Evolutionary conservation across 2,329 filamentous ascomycete species (phyloP), one percentile per base, ranked within the genome.

Genomic region (Cordyceps tenuipes): DNA sequence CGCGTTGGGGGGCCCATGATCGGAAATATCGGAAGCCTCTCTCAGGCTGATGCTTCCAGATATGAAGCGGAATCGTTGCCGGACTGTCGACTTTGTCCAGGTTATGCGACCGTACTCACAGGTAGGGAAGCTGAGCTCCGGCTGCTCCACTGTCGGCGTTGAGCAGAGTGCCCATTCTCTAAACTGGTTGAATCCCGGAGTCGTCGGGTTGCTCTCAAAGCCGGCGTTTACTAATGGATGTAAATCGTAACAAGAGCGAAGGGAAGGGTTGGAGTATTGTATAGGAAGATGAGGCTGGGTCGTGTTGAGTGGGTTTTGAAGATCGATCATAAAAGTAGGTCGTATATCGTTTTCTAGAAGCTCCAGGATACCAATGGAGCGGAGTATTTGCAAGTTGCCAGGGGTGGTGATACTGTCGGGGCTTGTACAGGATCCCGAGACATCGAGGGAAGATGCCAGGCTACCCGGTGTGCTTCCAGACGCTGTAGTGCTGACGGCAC

Each of bases 301-400:
- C 51, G 77, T 78, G 65, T 85, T 86, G n/a, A 74, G 70, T 1
- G 77, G 71, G 66, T 87, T 83, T 8, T 77, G 76, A 55, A 89
- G 73, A 66, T 93, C 89, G 39, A 93, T 77, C 47, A 93, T 80
- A 66, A 93, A 90, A 0, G 87, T 89, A 3, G 89, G 90, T 51
- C 90, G 78, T 54, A 87, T 83, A 69, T 94, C 90, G 64, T 88
- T 82, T 68, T 93, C 89, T 46, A 94, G 72, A 44, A 93, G 75
- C 70, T 93, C 90, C 21, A 87, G 73, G 10, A 90, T 79, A 26
- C 87, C 86, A 56, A 91, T 77, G 29, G 81, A 81, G 47, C 82
- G 82, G 5, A 92, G 76, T 55, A 84, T 74, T 56, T 84, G 79
- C 49, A 83, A 64, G 5, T 78, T 76, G 2, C 82, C 76, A 1